Conservation (phyloP, 2,329 filamentous ascomycete species). For the Teratosphaeria viscida region DNA sequence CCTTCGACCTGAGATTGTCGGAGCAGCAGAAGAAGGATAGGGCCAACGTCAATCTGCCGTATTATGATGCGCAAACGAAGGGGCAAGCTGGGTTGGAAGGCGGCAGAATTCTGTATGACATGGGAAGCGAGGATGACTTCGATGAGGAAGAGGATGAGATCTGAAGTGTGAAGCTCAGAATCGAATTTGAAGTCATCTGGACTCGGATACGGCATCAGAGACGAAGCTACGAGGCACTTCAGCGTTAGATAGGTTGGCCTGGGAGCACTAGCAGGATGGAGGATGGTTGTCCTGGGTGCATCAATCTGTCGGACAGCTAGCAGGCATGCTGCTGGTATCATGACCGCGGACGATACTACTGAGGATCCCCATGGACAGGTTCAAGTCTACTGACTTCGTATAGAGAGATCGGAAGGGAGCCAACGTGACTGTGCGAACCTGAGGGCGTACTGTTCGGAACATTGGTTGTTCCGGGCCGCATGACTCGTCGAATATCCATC, state of each 20-base stretch:
- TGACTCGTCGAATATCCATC: neutral
- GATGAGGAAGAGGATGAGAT: constrained; percentile 90
- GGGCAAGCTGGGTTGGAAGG: constrained; percentile 54
- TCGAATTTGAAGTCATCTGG: neutral
- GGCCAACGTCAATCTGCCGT: constrained; percentile 83
- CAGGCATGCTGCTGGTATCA: neutral
- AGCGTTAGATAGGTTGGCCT: neutral
- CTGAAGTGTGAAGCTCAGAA: neutral
- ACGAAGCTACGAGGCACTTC: neutral
- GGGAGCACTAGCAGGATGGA: neutral
- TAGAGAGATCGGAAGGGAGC: neutral
- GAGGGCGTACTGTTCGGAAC: neutral
- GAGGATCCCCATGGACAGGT: neutral
- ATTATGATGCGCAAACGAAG: constrained; percentile 79
- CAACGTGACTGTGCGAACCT: neutral
- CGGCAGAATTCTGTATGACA: constrained; percentile 89
- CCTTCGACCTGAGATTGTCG: constrained; percentile 78
- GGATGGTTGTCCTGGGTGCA: neutral
- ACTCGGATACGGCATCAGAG: neutral
- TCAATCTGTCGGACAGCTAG: neutral
- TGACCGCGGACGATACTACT: neutral
- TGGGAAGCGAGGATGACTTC: constrained; percentile 94
- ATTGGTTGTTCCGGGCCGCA: neutral
- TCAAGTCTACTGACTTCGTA: neutral
- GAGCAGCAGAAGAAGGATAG: constrained; percentile 81